These are phyloP conservation scores for Aspergillus texensis DNA, from an alignment of 2,329 filamentous ascomycete genomes.

Conservation along the genomic window DNA sequence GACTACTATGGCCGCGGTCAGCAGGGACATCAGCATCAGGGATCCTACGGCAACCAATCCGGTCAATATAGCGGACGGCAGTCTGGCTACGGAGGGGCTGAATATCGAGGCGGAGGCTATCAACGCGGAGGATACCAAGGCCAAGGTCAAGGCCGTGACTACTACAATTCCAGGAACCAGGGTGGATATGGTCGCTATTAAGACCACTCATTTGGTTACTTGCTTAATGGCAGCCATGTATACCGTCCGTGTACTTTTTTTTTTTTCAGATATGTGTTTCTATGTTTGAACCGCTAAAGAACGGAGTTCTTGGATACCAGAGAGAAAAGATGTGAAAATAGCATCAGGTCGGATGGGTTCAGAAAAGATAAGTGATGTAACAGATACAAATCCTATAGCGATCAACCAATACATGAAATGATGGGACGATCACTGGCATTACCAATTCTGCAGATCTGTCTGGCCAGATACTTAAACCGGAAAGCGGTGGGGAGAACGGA, in stretches of 20 bases:
- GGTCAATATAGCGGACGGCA: constrained; percentile 30
- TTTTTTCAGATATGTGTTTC: neutral
- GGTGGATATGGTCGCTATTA: constrained; percentile 46
- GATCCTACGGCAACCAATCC: constrained; percentile 26
- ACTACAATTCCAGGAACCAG: constrained; percentile 33
- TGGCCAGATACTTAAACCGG: neutral
- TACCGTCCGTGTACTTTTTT: neutral
- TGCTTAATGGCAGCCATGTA: constrained; percentile 1
- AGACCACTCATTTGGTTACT: constrained; percentile 5
- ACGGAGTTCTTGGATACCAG: neutral
- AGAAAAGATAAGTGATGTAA: neutral
- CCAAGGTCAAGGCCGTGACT: constrained; percentile 29
- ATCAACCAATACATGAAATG: neutral
- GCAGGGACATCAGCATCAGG: constrained; percentile 24
- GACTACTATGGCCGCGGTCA: constrained; percentile 31
- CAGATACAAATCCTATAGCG: neutral
- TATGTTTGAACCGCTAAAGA: neutral
- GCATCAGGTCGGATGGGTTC: neutral
- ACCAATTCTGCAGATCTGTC: neutral
- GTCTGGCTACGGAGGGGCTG: constrained; percentile 29
- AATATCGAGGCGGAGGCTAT: constrained; percentile 28
- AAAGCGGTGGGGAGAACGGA: neutral
- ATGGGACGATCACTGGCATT: neutral
- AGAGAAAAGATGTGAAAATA: neutral
- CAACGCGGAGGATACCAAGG: constrained; percentile 28